Base-by-base conservation (phyloP, 192 early-diverging fungal genomes). In the Podila verticillata region DNA sequence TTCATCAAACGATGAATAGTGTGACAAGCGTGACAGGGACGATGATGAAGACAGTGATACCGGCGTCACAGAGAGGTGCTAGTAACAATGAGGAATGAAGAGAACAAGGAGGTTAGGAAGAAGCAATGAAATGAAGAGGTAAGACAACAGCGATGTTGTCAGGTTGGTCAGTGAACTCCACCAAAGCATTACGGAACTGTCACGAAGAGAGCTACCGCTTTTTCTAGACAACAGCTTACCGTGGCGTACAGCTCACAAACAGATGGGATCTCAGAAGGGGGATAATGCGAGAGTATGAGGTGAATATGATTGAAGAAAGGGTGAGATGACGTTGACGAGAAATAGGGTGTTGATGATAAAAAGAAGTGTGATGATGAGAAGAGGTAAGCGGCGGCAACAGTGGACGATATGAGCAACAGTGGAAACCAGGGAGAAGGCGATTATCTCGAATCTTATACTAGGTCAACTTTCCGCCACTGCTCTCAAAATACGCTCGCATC, bases 191-290 rank as follows among this genome's bases (percentile, higher is more conserved):
- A n/a, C n/a, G 24, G 36, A 62, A 44, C 13, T 62, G 61, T 26
- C 61, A 62, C 35, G 35, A 62, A 62, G 61, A 62, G 9, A 62
- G 35, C 34, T 26, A 24, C 31, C 35, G 39, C 31, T 22, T 15
- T 62, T 34, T 62, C 19, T 3, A 62, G 36, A 62, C 31, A 62
- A 62, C 24, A 24, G 30, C 61, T 62, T 62, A 62, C 36, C 61
- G 13, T 39, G 61, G 61, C 22, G 24, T 62, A 62, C 61, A 44
- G 61, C 31, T 39, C n/a, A 35, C 31, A 62, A 62, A 62, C 22
- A 35, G 35, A 62, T 34, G 22, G 35, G 24, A 63, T 20, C 7
- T 63, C 24, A 47, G 61, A 63, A 63, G 36, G 34, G 35, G 3
- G 44, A 63, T 12, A 63, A 63, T 34, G 61, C 24, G 22, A 24